phyloP scores from a whole-genome alignment of 768 basidiomycete species.

The Phylloporus sp. region DNA sequence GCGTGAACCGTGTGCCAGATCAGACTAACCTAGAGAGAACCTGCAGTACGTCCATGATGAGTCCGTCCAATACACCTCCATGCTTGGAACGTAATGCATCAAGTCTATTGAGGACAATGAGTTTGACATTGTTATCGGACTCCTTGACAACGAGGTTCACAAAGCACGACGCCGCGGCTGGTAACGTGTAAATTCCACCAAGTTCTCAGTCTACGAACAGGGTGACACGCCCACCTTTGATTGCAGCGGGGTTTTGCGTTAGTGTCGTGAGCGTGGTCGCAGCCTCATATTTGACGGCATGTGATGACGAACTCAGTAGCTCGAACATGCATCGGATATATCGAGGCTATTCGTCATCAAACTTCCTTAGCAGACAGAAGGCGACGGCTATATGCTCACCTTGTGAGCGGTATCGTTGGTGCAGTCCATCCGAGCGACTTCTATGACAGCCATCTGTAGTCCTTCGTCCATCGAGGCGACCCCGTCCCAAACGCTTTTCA shows the following conservation, averaged over 20 bases:
- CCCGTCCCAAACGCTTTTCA: conserved; percentile 80
- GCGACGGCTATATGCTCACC: conserved; percentile 24
- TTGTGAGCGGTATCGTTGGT: conserved; percentile 78
- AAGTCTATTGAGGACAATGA: conserved; percentile 92
- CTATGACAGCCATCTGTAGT: conserved; percentile 94
- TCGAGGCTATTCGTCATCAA: conserved; percentile 52
- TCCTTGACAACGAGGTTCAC: conserved; percentile 91
- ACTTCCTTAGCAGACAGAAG: conserved; percentile 2
- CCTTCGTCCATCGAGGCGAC: conserved; percentile 83
- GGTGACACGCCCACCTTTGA: conserved; percentile 64
- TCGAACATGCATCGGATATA: conserved; percentile 95
- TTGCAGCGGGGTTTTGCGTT: conserved; percentile 92
- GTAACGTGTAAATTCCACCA: conserved; percentile 1
- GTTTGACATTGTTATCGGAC: conserved; percentile 98
- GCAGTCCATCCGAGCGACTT: conserved; percentile 88
- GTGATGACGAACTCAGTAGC: conserved; percentile 81
- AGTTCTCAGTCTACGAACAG: neutral
- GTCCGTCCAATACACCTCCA: conserved; percentile 81
- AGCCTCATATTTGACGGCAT: conserved; percentile 96
- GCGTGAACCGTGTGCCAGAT: neutral
- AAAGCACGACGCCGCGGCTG: conserved; percentile 86
- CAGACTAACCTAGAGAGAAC: conserved; percentile 68
- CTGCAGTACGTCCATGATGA: conserved; percentile 95
- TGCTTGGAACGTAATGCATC: conserved; percentile 80
- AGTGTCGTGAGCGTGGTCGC: conserved; percentile 91